Evolutionary conservation across 352 stramenopile species (phyloP), one percentile per base, ranked within the genome.

Genomic region (Elongisporangium prolatum): DNA sequence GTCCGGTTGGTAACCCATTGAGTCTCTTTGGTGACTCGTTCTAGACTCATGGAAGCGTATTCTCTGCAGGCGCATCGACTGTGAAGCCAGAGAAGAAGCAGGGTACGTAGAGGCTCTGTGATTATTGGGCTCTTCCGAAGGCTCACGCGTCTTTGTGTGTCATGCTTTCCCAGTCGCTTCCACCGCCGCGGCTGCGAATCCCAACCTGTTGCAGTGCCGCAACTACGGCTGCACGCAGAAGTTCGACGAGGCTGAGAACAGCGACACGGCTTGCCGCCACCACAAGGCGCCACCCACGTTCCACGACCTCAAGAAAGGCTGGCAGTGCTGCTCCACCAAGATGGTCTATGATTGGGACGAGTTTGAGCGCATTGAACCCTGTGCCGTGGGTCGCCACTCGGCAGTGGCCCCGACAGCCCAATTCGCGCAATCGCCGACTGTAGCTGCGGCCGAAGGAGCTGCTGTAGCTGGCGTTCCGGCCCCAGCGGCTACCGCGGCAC

Each of bases 301-400:
- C 71, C 88, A 97, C 66, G 88, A 97, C 63, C 88, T 84, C 55
- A 96, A 95, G 72, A 97, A 97, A 59, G 85, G 88, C 67, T 97
- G 88, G 88, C 79, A 84, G 49, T 97, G 88, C 73, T 97, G 88
- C 73, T 86, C 84, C 59, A 80, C 72, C 60, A 92, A 88, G 65
- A 94, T 95, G 82, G 85, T 97, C 14, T 98, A 98, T 73, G 92
- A 98, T 77, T 98, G 93, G 90, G 93, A 98, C 67, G 87, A 96
- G 68, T 98, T 98, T 68, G 84, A 97, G 67, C 89, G 89, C 65
- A 94, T 93, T 60, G 71, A 86, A 61, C 68, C 77, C 49, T 95
- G 83, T 54, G 66, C 82, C 25, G 67, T 93, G 18, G 69, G 81
- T 9, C 84, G 80, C 58, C 83, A 93, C 72, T 94, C 77, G 59